phyloP scores from a whole-genome alignment of 1,284 basidiomycete species.

The Ceratobasidium sp. region DNA sequence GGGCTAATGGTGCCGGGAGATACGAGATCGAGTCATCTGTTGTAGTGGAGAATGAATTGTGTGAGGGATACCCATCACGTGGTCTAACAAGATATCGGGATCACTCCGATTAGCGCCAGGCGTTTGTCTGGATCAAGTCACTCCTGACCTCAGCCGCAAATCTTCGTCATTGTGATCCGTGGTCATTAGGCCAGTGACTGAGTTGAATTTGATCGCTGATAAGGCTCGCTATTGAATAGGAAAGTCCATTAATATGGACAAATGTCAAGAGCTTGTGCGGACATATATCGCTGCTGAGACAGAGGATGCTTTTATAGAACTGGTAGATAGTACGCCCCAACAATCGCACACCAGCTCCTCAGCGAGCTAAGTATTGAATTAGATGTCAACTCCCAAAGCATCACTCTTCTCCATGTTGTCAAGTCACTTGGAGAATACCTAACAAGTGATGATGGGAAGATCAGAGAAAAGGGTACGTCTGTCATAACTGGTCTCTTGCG shows the following conservation, averaged over 20 bases:
- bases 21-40: too few relatives aligned
- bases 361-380: too few relatives aligned
- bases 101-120: conserved; percentile 9
- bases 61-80: neutral
- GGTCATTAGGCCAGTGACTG: neutral
- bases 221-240: neutral
- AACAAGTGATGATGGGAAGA: conserved; percentile 81
- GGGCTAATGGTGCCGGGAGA: too few relatives aligned
- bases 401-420: conserved; percentile 82
- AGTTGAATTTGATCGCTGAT: neutral
- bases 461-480: conserved; percentile 77
- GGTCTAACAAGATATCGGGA: neutral
- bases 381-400: conserved; percentile 71
- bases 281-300: conserved; percentile 75
- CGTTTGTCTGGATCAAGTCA: conserved; percentile 1
- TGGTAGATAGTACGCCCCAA: conserved; percentile 63
- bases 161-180: neutral
- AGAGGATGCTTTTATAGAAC: conserved; percentile 66
- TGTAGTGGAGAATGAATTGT: too few relatives aligned
- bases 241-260: conserved; percentile 49
- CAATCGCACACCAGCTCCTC: too few relatives aligned
- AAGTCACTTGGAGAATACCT: conserved; percentile 87
- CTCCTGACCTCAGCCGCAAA: neutral
- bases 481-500: conserved; percentile 35
- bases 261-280: conserved; percentile 63